Evolutionary conservation across 805 yeast genomes (phyloP), one percentile per base, ranked within the genome.

Genomic region (Sporopachydermia lactativora): DNA sequence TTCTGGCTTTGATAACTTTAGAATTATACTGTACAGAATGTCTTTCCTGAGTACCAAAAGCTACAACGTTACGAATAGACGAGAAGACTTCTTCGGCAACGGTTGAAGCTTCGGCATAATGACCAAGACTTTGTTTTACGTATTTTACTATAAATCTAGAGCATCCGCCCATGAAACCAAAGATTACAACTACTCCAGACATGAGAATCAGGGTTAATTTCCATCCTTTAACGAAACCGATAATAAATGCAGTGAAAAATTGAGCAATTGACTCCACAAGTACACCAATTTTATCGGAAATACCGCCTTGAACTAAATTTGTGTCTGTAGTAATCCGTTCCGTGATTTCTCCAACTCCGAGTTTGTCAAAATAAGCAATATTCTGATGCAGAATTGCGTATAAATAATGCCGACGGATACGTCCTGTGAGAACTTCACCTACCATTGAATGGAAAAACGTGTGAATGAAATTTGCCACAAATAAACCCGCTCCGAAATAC

Each of bases 41-140:
- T 14, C 61, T 51, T 5, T 57, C 54, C 46, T 64, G 68, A 17
- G 61, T 51, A 15, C 66, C 66, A 39, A 63, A 62, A 1, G 68
- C 69, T 13, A 60, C 58, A 2, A 65, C 61, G 40, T 59, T 64
- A 38, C 67, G 57, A 15, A 61, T 56, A 4, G 66, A 55, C n/a
- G 63, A 51, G n/a, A 63, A 41, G 5, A 60, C 55, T 46, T 63
- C 68, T 44, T 63, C 69, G 14, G 69, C 69, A 15, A 63, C 48
- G 6, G 60, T 49, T 16, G 63, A 53, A 14, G 66, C 55, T n/a
- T 44, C 39, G 6, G 53, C 52, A n/a, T 49, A 41, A 19, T 45
- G 44, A 4, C 41, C 45, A 13, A 52, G 44, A 16, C 49, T 41
- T n/a, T 14, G 14, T 5, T 35, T 34, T 38, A 35, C 45, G 31